Percentiles rank a stretch among this genome's conserved stretches.
phyloP scores from a whole-genome alignment of 148 eudicot species.

The Talinum fruticosum region DNA sequence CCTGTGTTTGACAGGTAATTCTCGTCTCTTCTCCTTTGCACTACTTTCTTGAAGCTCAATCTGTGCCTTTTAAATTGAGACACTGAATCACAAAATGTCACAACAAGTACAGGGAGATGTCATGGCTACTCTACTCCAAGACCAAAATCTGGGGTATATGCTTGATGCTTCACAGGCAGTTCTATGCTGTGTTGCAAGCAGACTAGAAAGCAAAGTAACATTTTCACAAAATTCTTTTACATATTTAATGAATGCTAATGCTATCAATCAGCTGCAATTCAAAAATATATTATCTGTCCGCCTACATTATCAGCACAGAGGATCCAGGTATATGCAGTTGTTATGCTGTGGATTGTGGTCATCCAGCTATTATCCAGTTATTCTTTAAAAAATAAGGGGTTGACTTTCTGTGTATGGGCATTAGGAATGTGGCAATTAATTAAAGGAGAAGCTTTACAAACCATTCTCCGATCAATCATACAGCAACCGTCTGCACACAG shows the following conservation, averaged over 20 bases:
- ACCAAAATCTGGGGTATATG: background rate
- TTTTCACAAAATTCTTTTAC: background rate
- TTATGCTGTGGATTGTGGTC: background rate
- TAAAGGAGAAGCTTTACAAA: conserved; percentile 24
- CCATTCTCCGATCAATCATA: conserved; percentile 67
- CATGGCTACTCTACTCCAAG: background rate
- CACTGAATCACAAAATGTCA: background rate
- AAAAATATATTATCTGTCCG: background rate
- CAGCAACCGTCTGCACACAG: conserved; percentile 61
- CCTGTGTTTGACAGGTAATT: background rate
- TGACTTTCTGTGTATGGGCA: background rate
- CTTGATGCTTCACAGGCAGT: background rate
- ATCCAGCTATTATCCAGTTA: background rate
- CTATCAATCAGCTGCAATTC: background rate
- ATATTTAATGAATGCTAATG: background rate
- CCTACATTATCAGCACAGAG: background rate
- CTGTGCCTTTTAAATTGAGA: background rate
- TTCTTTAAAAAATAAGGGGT: background rate
- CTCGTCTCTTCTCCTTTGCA: background rate
- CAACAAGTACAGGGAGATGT: background rate
- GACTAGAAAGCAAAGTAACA: background rate
- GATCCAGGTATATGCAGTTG: background rate
- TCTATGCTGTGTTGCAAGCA: background rate
- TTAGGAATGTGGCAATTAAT: background rate
- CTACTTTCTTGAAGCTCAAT: background rate